These are phyloP conservation scores for Globisporangium spiculum DNA, from an alignment of 352 stramenopile genomes.

Conservation along the genomic window DNA sequence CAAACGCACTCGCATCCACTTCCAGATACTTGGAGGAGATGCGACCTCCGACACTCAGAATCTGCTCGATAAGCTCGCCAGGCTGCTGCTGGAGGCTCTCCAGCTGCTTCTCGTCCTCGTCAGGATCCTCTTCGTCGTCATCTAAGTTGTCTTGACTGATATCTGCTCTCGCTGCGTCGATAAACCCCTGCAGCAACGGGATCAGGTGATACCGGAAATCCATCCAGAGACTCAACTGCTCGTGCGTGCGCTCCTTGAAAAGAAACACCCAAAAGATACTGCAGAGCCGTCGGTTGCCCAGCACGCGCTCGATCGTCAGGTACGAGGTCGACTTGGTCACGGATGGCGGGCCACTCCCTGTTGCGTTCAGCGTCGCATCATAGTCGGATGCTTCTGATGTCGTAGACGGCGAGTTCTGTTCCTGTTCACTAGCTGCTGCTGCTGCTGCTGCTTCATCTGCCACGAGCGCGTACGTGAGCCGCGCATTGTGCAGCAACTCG, in stretches of 20 bases:
- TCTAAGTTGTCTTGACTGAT: slow-evolving; percentile 27
- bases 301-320: slow-evolving; percentile 69
- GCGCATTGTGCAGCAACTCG: slow-evolving; percentile 51
- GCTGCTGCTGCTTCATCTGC: slow-evolving; percentile 16
- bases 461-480: slow-evolving; percentile 50
- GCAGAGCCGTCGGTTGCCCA: slow-evolving; percentile 74
- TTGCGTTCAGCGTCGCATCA: slow-evolving; percentile 4
- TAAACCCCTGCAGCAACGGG: slow-evolving; percentile 59
- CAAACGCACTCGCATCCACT: slow-evolving; percentile 42
- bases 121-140: slow-evolving; percentile 6
- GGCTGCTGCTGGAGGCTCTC: slow-evolving; percentile 20
- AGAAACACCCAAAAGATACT: slow-evolving; percentile 87
- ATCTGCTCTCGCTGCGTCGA: slow-evolving; percentile 37
- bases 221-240: slow-evolving; percentile 84
- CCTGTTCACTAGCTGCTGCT: neutral
- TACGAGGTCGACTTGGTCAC: slow-evolving; percentile 36
- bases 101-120: slow-evolving; percentile 6
- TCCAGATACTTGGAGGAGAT: slow-evolving; percentile 67
- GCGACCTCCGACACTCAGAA: slow-evolving; percentile 48
- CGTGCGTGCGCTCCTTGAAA: slow-evolving; percentile 81
- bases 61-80: slow-evolving; percentile 69
- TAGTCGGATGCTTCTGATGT: slow-evolving; percentile 18
- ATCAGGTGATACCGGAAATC: slow-evolving; percentile 71
- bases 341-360: slow-evolving; percentile 9
- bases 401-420: slow-evolving; percentile 18